A percentile compares a stretch with the other conserved stretches of the same genome.
These are phyloP conservation scores for Dioscorea zingiberensis DNA, from an alignment of 106 monocot species.

Conservation along the genomic window DNA sequence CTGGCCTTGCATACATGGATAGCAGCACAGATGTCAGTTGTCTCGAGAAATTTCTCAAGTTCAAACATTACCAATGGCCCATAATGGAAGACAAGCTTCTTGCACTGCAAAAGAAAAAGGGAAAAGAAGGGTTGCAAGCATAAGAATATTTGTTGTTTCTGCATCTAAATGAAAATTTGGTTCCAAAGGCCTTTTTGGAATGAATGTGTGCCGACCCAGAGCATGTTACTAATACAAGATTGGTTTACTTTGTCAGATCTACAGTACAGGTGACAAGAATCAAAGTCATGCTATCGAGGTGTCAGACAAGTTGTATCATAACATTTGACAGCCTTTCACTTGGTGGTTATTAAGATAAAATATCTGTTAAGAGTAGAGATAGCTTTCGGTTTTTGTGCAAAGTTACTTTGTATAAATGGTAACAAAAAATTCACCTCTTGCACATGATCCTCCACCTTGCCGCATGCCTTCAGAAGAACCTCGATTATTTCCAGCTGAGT, in stretches of 20 bases:
- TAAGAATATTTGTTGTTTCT: too few relatives aligned
- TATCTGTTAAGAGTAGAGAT: too few relatives aligned
- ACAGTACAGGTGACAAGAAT: too few relatives aligned
- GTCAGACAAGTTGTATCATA: too few relatives aligned
- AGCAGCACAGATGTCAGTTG: constrained; percentile 42
- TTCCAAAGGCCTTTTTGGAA: neutral
- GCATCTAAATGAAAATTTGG: too few relatives aligned
- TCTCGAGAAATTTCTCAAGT: constrained; percentile 47
- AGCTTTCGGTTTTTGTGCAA: neutral
- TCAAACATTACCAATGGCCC: constrained; percentile 36
- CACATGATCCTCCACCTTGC: constrained; percentile 25
- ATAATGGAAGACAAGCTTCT: constrained; percentile 50
- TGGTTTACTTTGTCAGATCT: too few relatives aligned
- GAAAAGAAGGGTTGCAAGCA: neutral
- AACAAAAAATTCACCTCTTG: constrained; percentile 18
- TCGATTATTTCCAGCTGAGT: constrained; percentile 36
- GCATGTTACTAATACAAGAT: neutral
- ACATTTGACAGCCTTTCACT: too few relatives aligned
- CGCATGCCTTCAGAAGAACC: constrained; percentile 39
- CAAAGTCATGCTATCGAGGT: too few relatives aligned
- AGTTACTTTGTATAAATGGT: neutral
- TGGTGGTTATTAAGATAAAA: too few relatives aligned
- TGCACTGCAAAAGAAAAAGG: constrained; percentile 34
- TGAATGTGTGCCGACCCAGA: neutral
- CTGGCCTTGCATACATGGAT: constrained; percentile 38